Evolutionary conservation across 768 basidiomycete species (phyloP).

Genomic region (Pleurotus djamor): DNA sequence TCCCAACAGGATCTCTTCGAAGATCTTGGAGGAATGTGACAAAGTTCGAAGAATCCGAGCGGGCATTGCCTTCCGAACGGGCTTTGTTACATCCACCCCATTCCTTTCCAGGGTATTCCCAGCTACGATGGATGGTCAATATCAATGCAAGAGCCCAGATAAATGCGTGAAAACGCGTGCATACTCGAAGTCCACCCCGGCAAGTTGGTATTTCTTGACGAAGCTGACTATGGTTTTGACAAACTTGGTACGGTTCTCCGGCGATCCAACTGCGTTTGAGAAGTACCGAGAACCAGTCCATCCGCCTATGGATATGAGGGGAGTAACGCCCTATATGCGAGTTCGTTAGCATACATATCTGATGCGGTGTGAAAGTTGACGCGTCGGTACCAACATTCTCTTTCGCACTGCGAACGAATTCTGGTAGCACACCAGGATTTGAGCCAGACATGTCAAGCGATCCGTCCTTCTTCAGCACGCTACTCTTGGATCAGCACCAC

Average conservation of each 20-base stretch:
- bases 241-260: constrained; percentile 43
- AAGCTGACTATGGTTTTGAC: constrained; percentile 37
- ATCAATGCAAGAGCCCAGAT: not conserved
- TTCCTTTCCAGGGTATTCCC: constrained; percentile 77
- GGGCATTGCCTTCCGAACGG: constrained; percentile 20
- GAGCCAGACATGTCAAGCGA: too few species aligned
- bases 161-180: not conserved
- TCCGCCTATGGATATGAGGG: constrained; percentile 45
- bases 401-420: not conserved
- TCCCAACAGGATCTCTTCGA: constrained; percentile 45
- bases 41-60: constrained; percentile 70
- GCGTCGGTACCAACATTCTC: not conserved
- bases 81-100: constrained; percentile 74
- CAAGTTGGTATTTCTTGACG: constrained; percentile 33
- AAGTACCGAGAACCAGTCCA: constrained; percentile 48
- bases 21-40: constrained; percentile 73
- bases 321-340: constrained; percentile 31
- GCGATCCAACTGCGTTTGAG: constrained; percentile 42
- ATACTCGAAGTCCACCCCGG: constrained; percentile 34
- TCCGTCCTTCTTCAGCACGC: too few species aligned
- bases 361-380: not conserved
- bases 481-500: too few species aligned
- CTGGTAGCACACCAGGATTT: too few species aligned
- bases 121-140: constrained; percentile 31
- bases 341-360: constrained; percentile 14